These are phyloP conservation scores for Tolypocladium ophioglossoides DNA, from an alignment of 2,329 filamentous ascomycete species.

Conservation along the genomic window DNA sequence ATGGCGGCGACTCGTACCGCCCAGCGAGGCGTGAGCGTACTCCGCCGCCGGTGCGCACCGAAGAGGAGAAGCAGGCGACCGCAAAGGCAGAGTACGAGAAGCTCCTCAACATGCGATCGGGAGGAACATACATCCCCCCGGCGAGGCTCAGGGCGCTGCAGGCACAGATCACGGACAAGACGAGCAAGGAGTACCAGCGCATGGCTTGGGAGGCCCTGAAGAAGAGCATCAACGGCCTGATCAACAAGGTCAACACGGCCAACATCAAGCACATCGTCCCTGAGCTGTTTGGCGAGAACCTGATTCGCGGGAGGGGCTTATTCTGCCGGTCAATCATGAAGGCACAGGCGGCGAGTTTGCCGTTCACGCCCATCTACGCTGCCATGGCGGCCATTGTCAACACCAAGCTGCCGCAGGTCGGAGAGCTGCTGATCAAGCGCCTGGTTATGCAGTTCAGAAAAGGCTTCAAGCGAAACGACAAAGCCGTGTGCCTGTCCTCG, in stretches of 20 bases:
- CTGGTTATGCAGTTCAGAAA: conserved; percentile 90
- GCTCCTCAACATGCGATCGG: conserved; percentile 82
- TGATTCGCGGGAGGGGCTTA: conserved; percentile 80
- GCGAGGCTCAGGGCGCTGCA: conserved; percentile 84
- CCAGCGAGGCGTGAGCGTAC: conserved; percentile 24
- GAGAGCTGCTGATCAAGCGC: conserved; percentile 77
- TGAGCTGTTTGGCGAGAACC: conserved; percentile 89
- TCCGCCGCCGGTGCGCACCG: conserved; percentile 39
- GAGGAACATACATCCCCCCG: conserved; percentile 92
- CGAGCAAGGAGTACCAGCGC: conserved; percentile 92
- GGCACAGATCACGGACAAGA: conserved; percentile 94
- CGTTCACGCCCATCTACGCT: conserved; percentile 93
- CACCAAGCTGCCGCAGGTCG: conserved; percentile 90
- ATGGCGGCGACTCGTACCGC: conserved; percentile 40
- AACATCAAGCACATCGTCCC: conserved; percentile 98
- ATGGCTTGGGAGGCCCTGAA: conserved; percentile 99
- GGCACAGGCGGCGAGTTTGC: conserved; percentile 88
- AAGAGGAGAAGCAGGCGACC: conserved; percentile 76
- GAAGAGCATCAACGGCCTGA: conserved; percentile 95
- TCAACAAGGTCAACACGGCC: conserved; percentile 97
- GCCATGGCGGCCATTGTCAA: conserved; percentile 96
- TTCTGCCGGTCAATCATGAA: conserved; percentile 98
- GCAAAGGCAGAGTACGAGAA: conserved; percentile 92
- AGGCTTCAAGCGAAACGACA: conserved; percentile 92
- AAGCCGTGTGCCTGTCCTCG: conserved; percentile 84